Percentiles rank a stretch among this genome's conserved stretches.
Evolutionary conservation across 2,329 filamentous ascomycete species (phyloP).

Genomic region (Harringtonia aguacate): DNA sequence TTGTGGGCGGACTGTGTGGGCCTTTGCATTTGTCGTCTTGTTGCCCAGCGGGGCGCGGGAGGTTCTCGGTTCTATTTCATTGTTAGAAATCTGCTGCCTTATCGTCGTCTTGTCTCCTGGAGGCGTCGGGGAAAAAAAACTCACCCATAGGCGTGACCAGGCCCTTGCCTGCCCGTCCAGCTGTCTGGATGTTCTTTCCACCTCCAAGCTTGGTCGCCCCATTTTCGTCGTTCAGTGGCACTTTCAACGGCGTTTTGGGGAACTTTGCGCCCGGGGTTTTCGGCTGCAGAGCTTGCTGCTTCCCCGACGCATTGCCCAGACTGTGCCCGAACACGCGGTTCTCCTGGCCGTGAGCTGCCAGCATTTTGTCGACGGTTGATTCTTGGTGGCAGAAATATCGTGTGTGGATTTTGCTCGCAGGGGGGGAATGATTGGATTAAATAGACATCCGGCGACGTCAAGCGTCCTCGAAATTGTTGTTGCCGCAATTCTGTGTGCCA

Average conservation of each 20-base stretch:
- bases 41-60: conserved; percentile 71
- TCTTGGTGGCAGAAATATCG: neutral
- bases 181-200: conserved; percentile 45
- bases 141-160: conserved; percentile 76
- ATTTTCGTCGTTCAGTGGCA: conserved; percentile 79
- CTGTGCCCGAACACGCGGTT: conserved; percentile 73
- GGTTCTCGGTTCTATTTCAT: conserved; percentile 44
- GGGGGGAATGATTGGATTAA: no score
- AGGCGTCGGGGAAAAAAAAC: no score
- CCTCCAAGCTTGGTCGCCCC: conserved; percentile 34
- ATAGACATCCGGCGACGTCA: no score
- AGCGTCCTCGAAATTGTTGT: no score
- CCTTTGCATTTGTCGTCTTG: conserved; percentile 93
- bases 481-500: no score
- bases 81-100: neutral
- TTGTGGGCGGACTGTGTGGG: conserved; percentile 31
- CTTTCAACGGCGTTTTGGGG: conserved; percentile 73
- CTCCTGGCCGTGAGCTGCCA: conserved; percentile 76
- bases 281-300: conserved; percentile 57
- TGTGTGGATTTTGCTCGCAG: no score
- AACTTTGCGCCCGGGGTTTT: conserved; percentile 71
- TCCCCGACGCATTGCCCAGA: conserved; percentile 52
- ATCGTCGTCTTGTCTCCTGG: neutral
- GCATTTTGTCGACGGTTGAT: conserved; percentile 40
- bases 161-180: conserved; percentile 38